These are phyloP conservation scores for Logfia minima DNA, from an alignment of 129 eudicot species.

Conservation along the genomic window DNA sequence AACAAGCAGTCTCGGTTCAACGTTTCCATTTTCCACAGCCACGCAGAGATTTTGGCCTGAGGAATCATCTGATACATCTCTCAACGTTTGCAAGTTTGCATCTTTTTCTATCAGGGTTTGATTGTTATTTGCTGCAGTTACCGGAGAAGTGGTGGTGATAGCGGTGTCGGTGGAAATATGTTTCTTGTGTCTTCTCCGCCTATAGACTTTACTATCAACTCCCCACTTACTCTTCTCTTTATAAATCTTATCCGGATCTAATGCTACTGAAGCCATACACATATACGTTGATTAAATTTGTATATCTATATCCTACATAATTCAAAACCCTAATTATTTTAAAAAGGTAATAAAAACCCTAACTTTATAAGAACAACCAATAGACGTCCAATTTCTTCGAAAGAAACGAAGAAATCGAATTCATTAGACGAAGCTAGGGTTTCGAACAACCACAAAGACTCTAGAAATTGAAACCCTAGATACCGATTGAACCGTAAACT, in stretches of 20 bases:
- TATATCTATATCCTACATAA: slow-evolving; percentile 5
- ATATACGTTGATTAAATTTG: slow-evolving; percentile 5
- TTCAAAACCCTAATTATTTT: slow-evolving; percentile 21
- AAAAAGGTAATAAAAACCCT: slow-evolving; percentile 15
- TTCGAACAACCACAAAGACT: slow-evolving; percentile 9
- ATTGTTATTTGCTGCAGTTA: background rate
- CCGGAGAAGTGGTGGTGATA: background rate
- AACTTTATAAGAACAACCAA: slow-evolving; percentile 14
- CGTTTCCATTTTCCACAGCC: slow-evolving; percentile 31
- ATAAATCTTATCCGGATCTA: slow-evolving; percentile 48
- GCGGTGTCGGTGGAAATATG: slow-evolving; percentile 26
- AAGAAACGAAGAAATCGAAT: slow-evolving; percentile 21
- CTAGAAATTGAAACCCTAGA: background rate
- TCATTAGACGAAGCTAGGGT: slow-evolving; percentile 37
- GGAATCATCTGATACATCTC: slow-evolving; percentile 28
- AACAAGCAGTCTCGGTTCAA: slow-evolving; percentile 34
- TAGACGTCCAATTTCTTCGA: slow-evolving; percentile 43
- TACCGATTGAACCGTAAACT: background rate
- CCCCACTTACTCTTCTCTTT: slow-evolving; percentile 56
- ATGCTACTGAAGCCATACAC: slow-evolving; percentile 80
- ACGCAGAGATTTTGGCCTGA: slow-evolving; percentile 26
- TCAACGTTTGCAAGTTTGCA: slow-evolving; percentile 25
- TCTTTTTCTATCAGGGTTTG: slow-evolving; percentile 33
- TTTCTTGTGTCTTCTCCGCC: slow-evolving; percentile 39
- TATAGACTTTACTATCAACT: slow-evolving; percentile 57